Evolutionary conservation across 2,329 filamentous ascomycete genomes (phyloP).

Genomic region (Penicillium sp.): DNA sequence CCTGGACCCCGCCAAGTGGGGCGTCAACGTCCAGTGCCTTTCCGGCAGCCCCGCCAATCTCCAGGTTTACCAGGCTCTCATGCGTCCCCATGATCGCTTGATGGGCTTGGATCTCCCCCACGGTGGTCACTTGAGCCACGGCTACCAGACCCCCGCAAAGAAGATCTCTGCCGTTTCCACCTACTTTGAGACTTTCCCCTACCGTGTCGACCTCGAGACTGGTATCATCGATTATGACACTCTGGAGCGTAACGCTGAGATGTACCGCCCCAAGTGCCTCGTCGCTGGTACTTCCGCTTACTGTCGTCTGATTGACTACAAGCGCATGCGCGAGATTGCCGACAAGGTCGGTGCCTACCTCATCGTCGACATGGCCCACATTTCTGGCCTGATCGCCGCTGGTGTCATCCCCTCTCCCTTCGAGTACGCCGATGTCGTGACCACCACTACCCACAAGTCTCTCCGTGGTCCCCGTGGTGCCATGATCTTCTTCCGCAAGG

Average conservation of each 20-base stretch:
- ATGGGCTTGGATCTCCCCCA: conserved; percentile 98
- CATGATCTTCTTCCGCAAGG: conserved; percentile 98
- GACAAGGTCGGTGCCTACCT: conserved; percentile 92
- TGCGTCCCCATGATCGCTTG: conserved; percentile 88
- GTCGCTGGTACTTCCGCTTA: conserved; percentile 95
- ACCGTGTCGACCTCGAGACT: conserved; percentile 84
- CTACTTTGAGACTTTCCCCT: conserved; percentile 97
- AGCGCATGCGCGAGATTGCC: conserved; percentile 83
- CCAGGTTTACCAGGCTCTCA: conserved; percentile 94
- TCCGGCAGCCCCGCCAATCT: conserved; percentile 94
- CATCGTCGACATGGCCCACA: conserved; percentile 94
- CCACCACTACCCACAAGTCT: conserved; percentile 97
- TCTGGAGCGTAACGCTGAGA: conserved; percentile 78
- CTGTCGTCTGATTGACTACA: conserved; percentile 93
- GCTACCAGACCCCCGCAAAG: conserved; percentile 90
- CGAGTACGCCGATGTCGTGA: conserved; percentile 86
- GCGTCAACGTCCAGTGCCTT: conserved; percentile 96
- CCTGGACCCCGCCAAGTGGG: conserved; percentile 85
- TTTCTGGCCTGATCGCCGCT: conserved; percentile 89
- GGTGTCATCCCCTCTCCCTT: conserved; percentile 91
- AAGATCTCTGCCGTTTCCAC: conserved; percentile 98
- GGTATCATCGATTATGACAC: conserved; percentile 94
- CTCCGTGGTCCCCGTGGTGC: conserved; percentile 91
- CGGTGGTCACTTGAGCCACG: conserved; percentile 92
- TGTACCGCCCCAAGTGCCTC: conserved; percentile 94